Percentiles rank a stretch among this genome's conserved stretches.
phyloP scores from a whole-genome alignment of 2,329 filamentous ascomycete species.

The Cladosporium colombiae region DNA sequence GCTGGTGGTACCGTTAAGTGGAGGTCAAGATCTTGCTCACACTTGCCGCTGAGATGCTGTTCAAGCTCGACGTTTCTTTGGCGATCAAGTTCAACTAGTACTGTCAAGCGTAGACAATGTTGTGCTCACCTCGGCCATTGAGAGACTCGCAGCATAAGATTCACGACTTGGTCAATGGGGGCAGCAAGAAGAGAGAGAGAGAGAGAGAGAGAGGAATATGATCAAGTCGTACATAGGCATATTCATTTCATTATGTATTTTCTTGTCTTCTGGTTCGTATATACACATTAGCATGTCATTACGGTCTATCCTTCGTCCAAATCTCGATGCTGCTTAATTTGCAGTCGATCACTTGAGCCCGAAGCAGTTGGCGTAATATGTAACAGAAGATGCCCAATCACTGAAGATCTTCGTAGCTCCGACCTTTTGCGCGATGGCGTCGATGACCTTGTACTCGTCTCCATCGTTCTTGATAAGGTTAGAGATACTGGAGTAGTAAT shows the following conservation, averaged over 20 bases:
- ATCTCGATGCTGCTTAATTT: not conserved
- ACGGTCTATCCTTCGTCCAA: not conserved
- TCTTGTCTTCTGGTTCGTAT: not conserved
- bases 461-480: slow-evolving; percentile 63
- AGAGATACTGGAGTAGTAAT: slow-evolving; percentile 56
- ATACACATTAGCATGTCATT: not conserved
- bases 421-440: slow-evolving; percentile 64
- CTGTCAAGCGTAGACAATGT: not conserved
- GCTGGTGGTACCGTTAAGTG: not conserved
- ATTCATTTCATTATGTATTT: not conserved
- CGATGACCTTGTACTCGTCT: slow-evolving; percentile 65
- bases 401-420: slow-evolving; percentile 64
- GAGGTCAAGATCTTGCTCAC: not conserved
- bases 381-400: slow-evolving; percentile 69
- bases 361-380: slow-evolving; percentile 73
- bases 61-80: not conserved
- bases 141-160: not conserved
- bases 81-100: not conserved
- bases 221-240: not conserved
- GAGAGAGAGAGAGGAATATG: too few relatives aligned
- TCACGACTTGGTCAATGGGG: too few relatives aligned
- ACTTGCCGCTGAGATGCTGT: not conserved
- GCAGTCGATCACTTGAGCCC: slow-evolving; percentile 33
- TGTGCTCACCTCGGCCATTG: not conserved
- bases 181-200: too few relatives aligned